Conservation (phyloP, 169 alveolate species). For the Plasmodium reichenowi region DNA sequence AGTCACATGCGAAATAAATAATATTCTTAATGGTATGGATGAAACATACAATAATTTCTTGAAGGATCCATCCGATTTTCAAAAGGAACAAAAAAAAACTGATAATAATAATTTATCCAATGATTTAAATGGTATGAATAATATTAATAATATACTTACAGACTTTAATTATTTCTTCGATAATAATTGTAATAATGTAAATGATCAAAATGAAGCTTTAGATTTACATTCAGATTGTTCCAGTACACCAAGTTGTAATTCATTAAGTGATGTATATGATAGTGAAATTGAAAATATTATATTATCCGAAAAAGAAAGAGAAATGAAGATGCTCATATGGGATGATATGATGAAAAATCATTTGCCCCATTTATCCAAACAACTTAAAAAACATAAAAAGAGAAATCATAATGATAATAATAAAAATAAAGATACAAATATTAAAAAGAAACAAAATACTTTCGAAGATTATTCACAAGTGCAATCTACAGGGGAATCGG, state of each 20-base stretch:
- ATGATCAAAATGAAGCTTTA: conserved; percentile 19
- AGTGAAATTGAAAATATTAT: conserved; percentile 84
- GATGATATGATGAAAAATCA: conserved; percentile 89
- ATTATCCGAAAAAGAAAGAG: conserved; percentile 86
- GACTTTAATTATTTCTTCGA: conserved; percentile 64
- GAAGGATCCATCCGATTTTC: conserved; percentile 10
- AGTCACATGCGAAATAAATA: conserved; percentile 27
- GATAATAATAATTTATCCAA: neutral
- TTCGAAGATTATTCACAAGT: conserved; percentile 68
- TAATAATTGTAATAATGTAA: conserved; percentile 27
- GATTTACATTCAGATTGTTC: conserved; percentile 26
- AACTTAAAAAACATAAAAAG: conserved; percentile 81
- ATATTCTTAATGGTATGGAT: conserved; percentile 48
- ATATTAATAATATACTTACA: conserved; percentile 25
- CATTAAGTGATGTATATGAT: conserved; percentile 79
- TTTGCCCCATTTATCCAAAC: conserved; percentile 86
- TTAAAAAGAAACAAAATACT: conserved; percentile 67
- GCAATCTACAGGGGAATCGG: conserved; percentile 71
- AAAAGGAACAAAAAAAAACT: neutral
- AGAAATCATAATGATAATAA: conserved; percentile 75
- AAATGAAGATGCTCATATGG: conserved; percentile 88
- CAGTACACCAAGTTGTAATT: conserved; percentile 23
- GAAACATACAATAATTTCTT: conserved; percentile 35
- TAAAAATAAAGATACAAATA: conserved; percentile 78
- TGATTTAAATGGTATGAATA: neutral